These are phyloP conservation scores for Podaxis sp. DNA, from an alignment of 768 basidiomycete species.

Conservation along the genomic window DNA sequence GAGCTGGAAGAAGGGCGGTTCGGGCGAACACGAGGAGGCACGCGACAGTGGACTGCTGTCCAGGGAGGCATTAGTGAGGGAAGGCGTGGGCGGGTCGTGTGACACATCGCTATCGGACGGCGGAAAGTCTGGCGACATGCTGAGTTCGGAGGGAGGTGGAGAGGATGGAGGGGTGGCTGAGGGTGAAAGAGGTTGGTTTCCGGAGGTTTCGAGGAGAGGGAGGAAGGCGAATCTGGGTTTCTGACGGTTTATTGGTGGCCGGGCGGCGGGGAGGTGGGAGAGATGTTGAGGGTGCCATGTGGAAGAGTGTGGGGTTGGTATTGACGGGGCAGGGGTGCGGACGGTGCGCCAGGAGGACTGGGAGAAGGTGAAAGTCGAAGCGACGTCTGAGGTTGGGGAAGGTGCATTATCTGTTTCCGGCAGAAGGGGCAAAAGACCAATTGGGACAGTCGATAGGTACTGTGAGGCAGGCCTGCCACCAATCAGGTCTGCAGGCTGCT, in stretches of 20 bases:
- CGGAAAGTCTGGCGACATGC: conserved; percentile 11
- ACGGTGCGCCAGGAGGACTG: conserved; percentile 13
- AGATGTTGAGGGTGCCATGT: conserved; percentile 12
- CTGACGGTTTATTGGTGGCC: conserved; percentile 1
- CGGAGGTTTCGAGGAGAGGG: conserved; percentile 13
- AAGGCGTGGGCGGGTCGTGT: conserved; percentile 34
- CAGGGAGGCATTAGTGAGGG: conserved; percentile 34
- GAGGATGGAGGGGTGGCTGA: conserved; percentile 9
- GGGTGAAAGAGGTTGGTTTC: not conserved
- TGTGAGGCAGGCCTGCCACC: conserved; percentile 38
- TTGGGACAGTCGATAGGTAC: conserved; percentile 55
- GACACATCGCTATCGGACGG: conserved; percentile 28
- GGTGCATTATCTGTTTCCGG: conserved; percentile 23
- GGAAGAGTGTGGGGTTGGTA: not conserved
- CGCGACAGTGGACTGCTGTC: conserved; percentile 35
- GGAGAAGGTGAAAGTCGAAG: conserved; percentile 12
- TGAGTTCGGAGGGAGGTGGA: conserved; percentile 13
- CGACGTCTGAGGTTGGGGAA: conserved; percentile 11
- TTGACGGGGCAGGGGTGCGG: conserved; percentile 11
- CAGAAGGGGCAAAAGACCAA: conserved; percentile 59
- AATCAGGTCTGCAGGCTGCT: conserved; percentile 44
- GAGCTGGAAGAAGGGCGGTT: conserved; percentile 28
- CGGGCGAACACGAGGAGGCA: conserved; percentile 32
- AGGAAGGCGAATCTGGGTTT: conserved; percentile 19
- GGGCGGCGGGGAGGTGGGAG: conserved; percentile 13